Conservation (phyloP, 441 rosid genomes). For the Adansonia gregorii region DNA sequence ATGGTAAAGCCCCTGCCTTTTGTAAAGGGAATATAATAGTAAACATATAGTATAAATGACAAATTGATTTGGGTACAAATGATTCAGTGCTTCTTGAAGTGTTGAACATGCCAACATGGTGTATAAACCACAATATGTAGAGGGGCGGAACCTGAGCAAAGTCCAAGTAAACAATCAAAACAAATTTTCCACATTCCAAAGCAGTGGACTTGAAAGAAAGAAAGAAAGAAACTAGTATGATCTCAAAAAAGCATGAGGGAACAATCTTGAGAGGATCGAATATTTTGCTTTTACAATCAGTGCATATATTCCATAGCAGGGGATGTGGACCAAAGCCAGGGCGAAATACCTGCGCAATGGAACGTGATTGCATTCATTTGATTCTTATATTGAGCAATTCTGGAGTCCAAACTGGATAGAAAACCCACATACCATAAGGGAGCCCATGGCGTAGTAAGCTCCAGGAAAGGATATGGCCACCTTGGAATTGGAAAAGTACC, state of each 20-base stretch:
- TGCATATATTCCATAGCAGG: slow-evolving; percentile 68
- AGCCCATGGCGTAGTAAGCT: slow-evolving; percentile 64
- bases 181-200: background rate
- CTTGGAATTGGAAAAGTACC: background rate
- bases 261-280: slow-evolving; percentile 45
- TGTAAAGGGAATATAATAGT: background rate
- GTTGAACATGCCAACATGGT: background rate
- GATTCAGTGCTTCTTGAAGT: background rate
- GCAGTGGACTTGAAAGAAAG: background rate
- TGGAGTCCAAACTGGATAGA: background rate
- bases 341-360: slow-evolving; percentile 57
- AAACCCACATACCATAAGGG: slow-evolving; percentile 58
- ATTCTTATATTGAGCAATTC: background rate
- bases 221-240: slow-evolving; percentile 26
- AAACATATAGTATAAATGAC: background rate
- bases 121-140: background rate
- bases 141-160: background rate
- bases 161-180: slow-evolving; percentile 4
- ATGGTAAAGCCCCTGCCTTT: background rate
- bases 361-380: background rate
- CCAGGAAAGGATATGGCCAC: slow-evolving; percentile 54
- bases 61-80: background rate
- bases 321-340: slow-evolving; percentile 64
- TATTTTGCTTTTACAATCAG: slow-evolving; percentile 58
- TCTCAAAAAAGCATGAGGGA: slow-evolving; percentile 53